A percentile compares a stretch with the other conserved stretches of the same genome.
These are phyloP conservation scores for Eleusine coracana DNA, from an alignment of 176 grass and related monocot genomes.

Conservation along the genomic window DNA sequence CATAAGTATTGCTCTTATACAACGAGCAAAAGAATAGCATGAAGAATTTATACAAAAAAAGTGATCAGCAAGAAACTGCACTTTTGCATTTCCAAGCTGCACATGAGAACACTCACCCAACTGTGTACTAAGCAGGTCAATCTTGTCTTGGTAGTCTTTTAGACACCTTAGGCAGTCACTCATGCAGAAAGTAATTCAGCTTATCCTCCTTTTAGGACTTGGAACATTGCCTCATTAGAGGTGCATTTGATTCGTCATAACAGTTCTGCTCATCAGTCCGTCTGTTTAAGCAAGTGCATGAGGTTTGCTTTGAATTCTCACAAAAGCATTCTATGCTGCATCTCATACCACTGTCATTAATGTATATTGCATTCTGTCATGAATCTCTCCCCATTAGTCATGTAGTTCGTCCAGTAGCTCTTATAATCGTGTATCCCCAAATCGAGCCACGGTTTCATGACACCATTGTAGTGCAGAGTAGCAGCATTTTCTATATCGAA, in stretches of 20 bases:
- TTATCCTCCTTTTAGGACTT: not conserved
- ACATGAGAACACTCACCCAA: conserved; percentile 3
- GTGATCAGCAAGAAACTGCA: conserved; percentile 24
- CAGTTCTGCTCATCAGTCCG: too few species aligned
- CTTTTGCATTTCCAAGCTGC: conserved; percentile 33
- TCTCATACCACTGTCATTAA: conserved; percentile 25
- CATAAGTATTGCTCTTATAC: conserved; percentile 38
- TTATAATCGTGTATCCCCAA: conserved; percentile 62
- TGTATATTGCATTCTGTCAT: conserved; percentile 77
- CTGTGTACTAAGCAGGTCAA: conserved; percentile 29
- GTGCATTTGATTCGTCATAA: not conserved
- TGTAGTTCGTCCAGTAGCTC: conserved; percentile 61
- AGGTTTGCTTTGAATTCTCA: conserved; percentile 5
- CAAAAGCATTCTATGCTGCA: not conserved
- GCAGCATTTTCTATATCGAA: conserved; percentile 40
- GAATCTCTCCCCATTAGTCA: conserved; percentile 58
- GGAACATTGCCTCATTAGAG: not conserved
- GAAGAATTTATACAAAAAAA: conserved; percentile 36
- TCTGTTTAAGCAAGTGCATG: conserved; percentile 28
- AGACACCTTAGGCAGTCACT: too few species aligned
- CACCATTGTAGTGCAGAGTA: conserved; percentile 69
- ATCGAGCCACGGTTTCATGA: conserved; percentile 89
- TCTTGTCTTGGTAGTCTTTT: too few species aligned
- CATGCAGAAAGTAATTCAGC: too few species aligned
- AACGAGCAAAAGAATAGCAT: conserved; percentile 22